These are phyloP conservation scores for Gymnopilus junonius DNA, from an alignment of 768 basidiomycete species.

Conservation along the genomic window DNA sequence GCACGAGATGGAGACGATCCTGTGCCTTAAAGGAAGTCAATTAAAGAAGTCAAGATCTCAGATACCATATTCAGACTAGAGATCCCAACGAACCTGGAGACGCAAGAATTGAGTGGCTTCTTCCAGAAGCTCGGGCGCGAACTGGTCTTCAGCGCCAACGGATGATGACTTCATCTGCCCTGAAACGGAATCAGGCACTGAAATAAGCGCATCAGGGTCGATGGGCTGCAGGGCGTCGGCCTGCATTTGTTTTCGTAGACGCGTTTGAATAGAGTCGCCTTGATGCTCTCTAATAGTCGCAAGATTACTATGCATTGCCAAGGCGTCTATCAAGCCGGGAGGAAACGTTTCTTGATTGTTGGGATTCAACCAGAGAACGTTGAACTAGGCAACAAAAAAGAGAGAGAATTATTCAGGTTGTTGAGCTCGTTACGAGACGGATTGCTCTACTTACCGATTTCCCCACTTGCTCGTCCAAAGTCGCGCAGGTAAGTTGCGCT, in stretches of 20 bases:
- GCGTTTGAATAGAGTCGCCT: constrained; percentile 45
- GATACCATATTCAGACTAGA: constrained; percentile 10
- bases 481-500: constrained; percentile 75
- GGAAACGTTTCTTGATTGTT: constrained; percentile 69
- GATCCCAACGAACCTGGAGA: constrained; percentile 53
- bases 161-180: constrained; percentile 23
- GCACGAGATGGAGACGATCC: constrained; percentile 68
- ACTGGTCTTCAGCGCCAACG: constrained; percentile 37
- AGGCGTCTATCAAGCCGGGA: constrained; percentile 59
- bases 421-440: constrained; percentile 2
- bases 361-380: constrained; percentile 80
- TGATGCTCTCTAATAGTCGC: constrained; percentile 27
- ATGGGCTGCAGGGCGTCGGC: constrained; percentile 69
- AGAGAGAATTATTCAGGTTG: constrained; percentile 1
- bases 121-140: constrained; percentile 60
- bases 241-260: constrained; percentile 76
- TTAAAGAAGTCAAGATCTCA: constrained; percentile 2
- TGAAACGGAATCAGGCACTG: constrained; percentile 14
- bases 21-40: constrained; percentile 53
- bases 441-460: constrained; percentile 53
- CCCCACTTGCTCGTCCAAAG: constrained; percentile 75
- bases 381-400: constrained; percentile 58
- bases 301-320: constrained; percentile 44
- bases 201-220: constrained; percentile 40
- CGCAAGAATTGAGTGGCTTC: constrained; percentile 71